Percentiles rank a stretch among this genome's conserved stretches.
Conservation (phyloP, 768 basidiomycete genomes). For the Pleurotus giganteus region DNA sequence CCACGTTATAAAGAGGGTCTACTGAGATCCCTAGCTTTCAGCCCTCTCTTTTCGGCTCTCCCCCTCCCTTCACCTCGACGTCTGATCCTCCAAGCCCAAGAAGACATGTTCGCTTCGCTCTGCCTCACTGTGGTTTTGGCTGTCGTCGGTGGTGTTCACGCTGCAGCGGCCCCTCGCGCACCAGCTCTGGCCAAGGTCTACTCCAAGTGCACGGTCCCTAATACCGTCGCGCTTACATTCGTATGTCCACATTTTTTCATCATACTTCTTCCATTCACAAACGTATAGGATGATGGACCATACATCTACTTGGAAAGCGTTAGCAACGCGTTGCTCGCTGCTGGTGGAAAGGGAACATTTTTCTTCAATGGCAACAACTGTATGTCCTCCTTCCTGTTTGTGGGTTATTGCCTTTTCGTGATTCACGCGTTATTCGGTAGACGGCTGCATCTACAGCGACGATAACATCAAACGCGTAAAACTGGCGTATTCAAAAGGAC, state of each 20-base stretch:
- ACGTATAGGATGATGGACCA: conserved; percentile 33
- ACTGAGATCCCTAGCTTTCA: not conserved
- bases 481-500: conserved; percentile 35
- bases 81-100: too few relatives aligned
- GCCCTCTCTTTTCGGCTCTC: not conserved
- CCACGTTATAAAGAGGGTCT: not conserved
- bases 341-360: conserved; percentile 40
- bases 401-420: not conserved
- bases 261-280: not conserved
- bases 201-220: conserved; percentile 28
- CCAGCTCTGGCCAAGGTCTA: conserved; percentile 24
- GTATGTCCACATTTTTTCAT: conserved; percentile 17
- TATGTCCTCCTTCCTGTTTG: conserved; percentile 19
- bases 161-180: not conserved
- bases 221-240: conserved; percentile 33
- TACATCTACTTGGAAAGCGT: conserved; percentile 30
- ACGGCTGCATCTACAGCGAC: conserved; percentile 35
- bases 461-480: conserved; percentile 26
- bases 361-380: conserved; percentile 43
- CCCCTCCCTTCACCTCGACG: not conserved
- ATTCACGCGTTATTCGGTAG: conserved; percentile 14
- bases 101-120: conserved; percentile 2
- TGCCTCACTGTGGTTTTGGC: not conserved
- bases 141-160: not conserved
- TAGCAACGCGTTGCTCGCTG: conserved; percentile 27